Conservation (phyloP, 345 rosid genomes). For the Orychophragmus violaceus region DNA sequence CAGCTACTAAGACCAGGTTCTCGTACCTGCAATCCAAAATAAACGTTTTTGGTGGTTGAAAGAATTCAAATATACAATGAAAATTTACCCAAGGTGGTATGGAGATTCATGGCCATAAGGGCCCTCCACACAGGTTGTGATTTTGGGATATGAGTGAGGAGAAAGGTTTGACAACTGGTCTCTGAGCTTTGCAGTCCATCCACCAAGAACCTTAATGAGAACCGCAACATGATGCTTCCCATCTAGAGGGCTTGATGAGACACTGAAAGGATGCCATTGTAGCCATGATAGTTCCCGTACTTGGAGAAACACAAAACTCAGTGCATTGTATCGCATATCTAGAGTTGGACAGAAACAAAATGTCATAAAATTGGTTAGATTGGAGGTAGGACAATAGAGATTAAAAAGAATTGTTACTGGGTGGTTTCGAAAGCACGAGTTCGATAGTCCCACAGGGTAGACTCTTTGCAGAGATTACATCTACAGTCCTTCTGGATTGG, state of each 20-base stretch:
- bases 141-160: conserved; percentile 21
- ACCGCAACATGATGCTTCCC: conserved; percentile 58
- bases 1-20: conserved; percentile 79
- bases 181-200: conserved; percentile 66
- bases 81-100: conserved; percentile 60
- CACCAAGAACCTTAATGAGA: conserved; percentile 79
- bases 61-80: not conserved
- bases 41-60: not conserved
- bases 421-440: conserved; percentile 65
- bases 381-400: not conserved
- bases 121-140: conserved; percentile 83
- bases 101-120: conserved; percentile 85
- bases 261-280: conserved; percentile 98
- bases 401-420: conserved; percentile 38
- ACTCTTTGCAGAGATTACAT: conserved; percentile 64
- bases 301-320: conserved; percentile 84
- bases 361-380: not conserved
- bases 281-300: conserved; percentile 79
- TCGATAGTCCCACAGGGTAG: conserved; percentile 80
- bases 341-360: not conserved
- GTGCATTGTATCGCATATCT: conserved; percentile 77
- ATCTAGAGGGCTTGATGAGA: conserved; percentile 85
- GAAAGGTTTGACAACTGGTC: conserved; percentile 35
- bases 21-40: conserved; percentile 49
- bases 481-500: conserved; percentile 68